These are phyloP conservation scores for Lactarius sp. DNA, from an alignment of 768 basidiomycete genomes.

Conservation along the genomic window DNA sequence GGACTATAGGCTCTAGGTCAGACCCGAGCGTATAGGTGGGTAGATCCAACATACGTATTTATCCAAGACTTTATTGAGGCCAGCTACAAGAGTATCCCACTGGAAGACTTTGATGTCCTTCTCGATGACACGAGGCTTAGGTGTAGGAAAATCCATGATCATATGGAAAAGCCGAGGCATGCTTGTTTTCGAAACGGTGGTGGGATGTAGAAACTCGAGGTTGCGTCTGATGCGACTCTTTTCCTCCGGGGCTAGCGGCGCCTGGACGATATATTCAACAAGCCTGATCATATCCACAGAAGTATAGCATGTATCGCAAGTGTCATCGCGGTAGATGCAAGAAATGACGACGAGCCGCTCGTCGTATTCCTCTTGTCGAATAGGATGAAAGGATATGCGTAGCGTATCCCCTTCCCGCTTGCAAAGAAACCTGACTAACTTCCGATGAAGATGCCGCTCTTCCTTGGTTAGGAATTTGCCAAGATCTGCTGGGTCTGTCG, in stretches of 20 bases:
- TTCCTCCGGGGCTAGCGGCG: constrained; percentile 86
- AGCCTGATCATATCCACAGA: constrained; percentile 95
- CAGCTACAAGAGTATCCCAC: constrained; percentile 65
- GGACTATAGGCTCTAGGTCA: constrained; percentile 2
- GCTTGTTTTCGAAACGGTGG: constrained; percentile 85
- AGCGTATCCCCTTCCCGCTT: constrained; percentile 72
- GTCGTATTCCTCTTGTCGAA: constrained; percentile 67
- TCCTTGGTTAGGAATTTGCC: constrained; percentile 56
- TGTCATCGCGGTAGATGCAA: constrained; percentile 85
- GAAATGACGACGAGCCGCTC: constrained; percentile 82
- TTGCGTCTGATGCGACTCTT: constrained; percentile 95
- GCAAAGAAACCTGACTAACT: constrained; percentile 83
- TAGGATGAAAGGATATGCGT: constrained; percentile 71
- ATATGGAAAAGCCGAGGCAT: constrained; percentile 82
- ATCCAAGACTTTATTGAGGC: constrained; percentile 72
- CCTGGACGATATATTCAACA: constrained; percentile 73
- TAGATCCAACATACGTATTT: constrained; percentile 61
- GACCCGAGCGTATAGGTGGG: background rate
- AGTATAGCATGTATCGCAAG: constrained; percentile 78
- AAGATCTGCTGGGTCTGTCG: constrained; percentile 51
- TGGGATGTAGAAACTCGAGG: constrained; percentile 86
- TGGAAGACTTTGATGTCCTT: constrained; percentile 91
- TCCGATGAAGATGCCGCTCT: constrained; percentile 65
- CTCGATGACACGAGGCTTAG: constrained; percentile 94
- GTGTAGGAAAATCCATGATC: constrained; percentile 94